Conservation (phyloP, 2,329 filamentous ascomycete species). For the Cytospora paraplurivora region DNA sequence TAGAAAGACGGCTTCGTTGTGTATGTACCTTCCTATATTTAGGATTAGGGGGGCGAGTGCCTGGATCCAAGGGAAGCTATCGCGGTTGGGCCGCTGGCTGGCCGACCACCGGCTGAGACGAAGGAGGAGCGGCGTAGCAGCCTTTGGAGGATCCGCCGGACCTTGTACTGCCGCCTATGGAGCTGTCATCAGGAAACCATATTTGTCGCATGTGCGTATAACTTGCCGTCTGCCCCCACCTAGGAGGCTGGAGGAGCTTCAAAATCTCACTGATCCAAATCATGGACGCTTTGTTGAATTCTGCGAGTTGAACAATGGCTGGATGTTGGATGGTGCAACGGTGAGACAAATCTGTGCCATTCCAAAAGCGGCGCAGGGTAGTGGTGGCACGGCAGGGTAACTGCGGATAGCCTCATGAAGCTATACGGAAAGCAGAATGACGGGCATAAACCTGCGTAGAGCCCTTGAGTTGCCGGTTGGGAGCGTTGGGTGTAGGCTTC, state of each 20-base stretch:
- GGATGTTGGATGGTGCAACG: slow-evolving; percentile 7
- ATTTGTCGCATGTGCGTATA: neutral
- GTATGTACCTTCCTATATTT: slow-evolving; percentile 9
- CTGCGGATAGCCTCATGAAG: slow-evolving; percentile 6
- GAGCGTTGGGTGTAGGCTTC: neutral
- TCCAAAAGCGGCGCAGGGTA: neutral
- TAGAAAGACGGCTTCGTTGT: neutral
- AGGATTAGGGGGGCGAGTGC: slow-evolving; percentile 14
- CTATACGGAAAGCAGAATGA: slow-evolving; percentile 20
- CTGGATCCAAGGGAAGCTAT: slow-evolving; percentile 12
- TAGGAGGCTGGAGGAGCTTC: neutral
- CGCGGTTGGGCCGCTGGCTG: slow-evolving; percentile 21
- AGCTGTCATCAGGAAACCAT: neutral
- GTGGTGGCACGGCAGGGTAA: neutral
- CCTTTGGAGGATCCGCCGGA: neutral
- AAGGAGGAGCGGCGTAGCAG: slow-evolving; percentile 18
- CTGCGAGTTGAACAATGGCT: neutral
- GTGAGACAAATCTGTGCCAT: neutral
- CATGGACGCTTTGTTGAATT: neutral
- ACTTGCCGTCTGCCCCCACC: neutral
- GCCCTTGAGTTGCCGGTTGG: neutral
- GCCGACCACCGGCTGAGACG: slow-evolving; percentile 17
- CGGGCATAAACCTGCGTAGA: neutral
- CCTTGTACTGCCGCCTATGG: neutral
- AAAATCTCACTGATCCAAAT: slow-evolving; percentile 8